phyloP scores from a whole-genome alignment of 2,329 filamentous ascomycete species.

The Leptodontidium sp. region DNA sequence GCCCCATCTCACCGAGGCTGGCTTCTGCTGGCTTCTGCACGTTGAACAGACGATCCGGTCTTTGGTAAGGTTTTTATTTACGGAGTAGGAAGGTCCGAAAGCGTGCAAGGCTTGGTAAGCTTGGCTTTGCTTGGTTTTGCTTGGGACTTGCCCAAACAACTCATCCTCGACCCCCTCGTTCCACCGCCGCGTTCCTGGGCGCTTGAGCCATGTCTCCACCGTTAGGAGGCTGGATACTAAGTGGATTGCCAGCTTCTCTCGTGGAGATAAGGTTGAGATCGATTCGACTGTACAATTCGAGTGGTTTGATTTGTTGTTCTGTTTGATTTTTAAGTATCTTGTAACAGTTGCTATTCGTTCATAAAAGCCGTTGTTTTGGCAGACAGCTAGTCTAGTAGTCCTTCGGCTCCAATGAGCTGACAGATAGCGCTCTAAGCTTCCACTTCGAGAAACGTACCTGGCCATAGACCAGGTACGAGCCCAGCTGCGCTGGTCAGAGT shows the following conservation, averaged over 20 bases:
- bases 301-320: too few species aligned
- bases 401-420: background rate
- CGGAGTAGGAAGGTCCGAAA: slow-evolving; percentile 9
- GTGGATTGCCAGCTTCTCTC: background rate
- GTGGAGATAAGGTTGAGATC: slow-evolving; percentile 4
- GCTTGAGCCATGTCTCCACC: background rate
- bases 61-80: background rate
- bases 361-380: too few species aligned
- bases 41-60: background rate
- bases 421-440: background rate
- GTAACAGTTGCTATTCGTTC: too few species aligned
- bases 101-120: slow-evolving; percentile 1
- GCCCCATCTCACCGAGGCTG: background rate
- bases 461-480: background rate
- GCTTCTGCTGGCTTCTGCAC: background rate
- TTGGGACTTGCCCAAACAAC: slow-evolving; percentile 17
- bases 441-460: background rate
- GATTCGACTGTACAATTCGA: background rate
- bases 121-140: slow-evolving; percentile 16
- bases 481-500: background rate
- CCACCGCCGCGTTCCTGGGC: slow-evolving; percentile 8
- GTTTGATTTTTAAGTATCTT: too few species aligned
- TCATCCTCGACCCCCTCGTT: background rate
- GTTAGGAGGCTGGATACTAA: background rate
- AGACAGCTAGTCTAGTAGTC: too few species aligned